These are phyloP conservation scores for Termitomyces sp. DNA, from an alignment of 768 basidiomycete genomes.

Conservation along the genomic window DNA sequence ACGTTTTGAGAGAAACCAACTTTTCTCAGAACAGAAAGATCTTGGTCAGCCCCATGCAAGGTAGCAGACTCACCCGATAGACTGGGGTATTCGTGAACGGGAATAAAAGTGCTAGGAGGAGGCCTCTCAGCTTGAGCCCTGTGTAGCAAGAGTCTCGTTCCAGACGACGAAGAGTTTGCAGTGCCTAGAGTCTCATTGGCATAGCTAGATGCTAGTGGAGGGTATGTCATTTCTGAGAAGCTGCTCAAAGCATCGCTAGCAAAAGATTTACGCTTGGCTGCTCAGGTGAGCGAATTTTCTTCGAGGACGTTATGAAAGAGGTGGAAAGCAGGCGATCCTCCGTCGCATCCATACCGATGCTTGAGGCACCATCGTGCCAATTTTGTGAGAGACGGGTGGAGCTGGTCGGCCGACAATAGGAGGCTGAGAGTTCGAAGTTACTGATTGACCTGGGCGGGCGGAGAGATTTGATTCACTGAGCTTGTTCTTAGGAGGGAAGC, in stretches of 20 bases:
- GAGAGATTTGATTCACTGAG: not conserved
- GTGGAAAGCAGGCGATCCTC: constrained; percentile 59
- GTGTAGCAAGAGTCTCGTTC: not conserved
- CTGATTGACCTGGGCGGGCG: constrained; percentile 13
- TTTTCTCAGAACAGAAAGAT: constrained; percentile 19
- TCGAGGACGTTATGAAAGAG: constrained; percentile 58
- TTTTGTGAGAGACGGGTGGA: constrained; percentile 37
- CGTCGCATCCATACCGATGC: constrained; percentile 50
- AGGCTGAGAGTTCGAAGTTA: not conserved
- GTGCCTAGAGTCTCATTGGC: constrained; percentile 1
- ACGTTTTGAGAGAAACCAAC: constrained; percentile 20
- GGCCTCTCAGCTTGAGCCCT: constrained; percentile 20
- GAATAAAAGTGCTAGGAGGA: constrained; percentile 33
- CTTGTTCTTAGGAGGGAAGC: constrained; percentile 3
- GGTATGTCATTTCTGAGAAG: constrained; percentile 55
- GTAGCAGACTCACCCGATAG: constrained; percentile 35
- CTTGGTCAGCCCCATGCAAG: constrained; percentile 29
- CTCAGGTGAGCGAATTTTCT: constrained; percentile 32
- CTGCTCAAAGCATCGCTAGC: constrained; percentile 43
- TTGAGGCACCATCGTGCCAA: constrained; percentile 62
- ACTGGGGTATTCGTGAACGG: constrained; percentile 22
- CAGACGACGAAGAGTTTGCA: constrained; percentile 2
- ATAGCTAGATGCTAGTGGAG: constrained; percentile 30
- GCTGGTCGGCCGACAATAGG: constrained; percentile 11
- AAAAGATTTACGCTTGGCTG: constrained; percentile 25